A percentile compares a stretch with the other conserved stretches of the same genome.
Conservation (phyloP, 495 filamentous ascomycete species). For the Penicillium robsamsonii region DNA sequence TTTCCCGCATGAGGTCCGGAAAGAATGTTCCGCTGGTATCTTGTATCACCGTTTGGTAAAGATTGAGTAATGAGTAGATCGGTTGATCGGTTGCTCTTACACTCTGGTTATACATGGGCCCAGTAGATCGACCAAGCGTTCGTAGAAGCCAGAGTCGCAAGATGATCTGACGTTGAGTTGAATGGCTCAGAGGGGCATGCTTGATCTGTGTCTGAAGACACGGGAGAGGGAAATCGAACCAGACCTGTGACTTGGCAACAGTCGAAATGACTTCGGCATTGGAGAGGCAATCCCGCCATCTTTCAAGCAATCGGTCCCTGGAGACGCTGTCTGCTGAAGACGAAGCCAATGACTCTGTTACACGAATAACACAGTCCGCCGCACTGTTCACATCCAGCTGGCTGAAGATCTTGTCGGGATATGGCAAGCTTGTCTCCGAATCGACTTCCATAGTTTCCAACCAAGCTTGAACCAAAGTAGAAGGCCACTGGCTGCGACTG, state of each 20-base stretch:
- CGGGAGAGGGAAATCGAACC: conserved; percentile 27
- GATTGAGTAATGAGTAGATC: conserved; percentile 29
- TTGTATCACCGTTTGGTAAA: conserved; percentile 25
- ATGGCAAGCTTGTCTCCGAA: conserved; percentile 9
- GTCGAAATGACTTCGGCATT: conserved; percentile 19
- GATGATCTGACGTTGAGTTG: conserved; percentile 30
- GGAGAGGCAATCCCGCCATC: conserved; percentile 35
- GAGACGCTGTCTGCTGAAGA: conserved; percentile 13
- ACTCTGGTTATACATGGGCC: conserved; percentile 23
- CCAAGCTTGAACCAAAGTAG: conserved; percentile 30
- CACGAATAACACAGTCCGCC: conserved; percentile 30
- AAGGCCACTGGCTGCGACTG: conserved; percentile 23
- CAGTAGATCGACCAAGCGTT: conserved; percentile 26
- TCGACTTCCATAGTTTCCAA: conserved; percentile 18
- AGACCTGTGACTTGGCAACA: conserved; percentile 27
- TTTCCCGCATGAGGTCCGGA: conserved; percentile 27
- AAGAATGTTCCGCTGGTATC: conserved; percentile 26
- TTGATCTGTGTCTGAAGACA: not conserved
- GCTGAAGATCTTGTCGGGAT: conserved; percentile 21
- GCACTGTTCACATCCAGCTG: conserved; percentile 26
- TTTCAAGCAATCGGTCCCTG: conserved; percentile 24
- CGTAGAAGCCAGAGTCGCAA: conserved; percentile 41
- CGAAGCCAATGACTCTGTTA: conserved; percentile 33
- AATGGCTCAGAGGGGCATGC: conserved; percentile 1
- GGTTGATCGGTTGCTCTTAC: conserved; percentile 24